phyloP scores from a whole-genome alignment of 2,329 filamentous ascomycete species.

The Cercospora zeae-maydis region DNA sequence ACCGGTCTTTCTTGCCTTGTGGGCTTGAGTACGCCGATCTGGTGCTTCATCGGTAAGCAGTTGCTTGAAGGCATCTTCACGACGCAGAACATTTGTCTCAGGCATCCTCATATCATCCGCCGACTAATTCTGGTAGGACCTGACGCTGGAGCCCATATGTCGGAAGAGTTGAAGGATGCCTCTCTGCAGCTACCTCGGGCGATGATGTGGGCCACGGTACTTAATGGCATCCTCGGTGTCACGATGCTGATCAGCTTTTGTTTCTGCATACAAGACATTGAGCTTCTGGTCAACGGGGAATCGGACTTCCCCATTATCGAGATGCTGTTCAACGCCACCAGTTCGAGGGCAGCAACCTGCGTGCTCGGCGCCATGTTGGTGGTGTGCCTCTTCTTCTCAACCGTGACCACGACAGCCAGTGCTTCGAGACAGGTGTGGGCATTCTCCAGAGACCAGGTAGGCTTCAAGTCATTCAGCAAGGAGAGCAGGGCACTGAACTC shows the following conservation, averaged over 20 bases:
- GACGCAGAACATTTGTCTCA: too few species aligned
- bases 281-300: slow-evolving; percentile 26
- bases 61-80: too few species aligned
- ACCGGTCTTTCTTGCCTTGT: slow-evolving; percentile 43
- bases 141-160: slow-evolving; percentile 10
- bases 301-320: slow-evolving; percentile 34
- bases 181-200: slow-evolving; percentile 43
- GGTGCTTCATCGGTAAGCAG: slow-evolving; percentile 30
- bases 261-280: slow-evolving; percentile 33
- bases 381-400: slow-evolving; percentile 35
- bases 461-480: background rate
- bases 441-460: slow-evolving; percentile 34
- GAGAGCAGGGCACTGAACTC: background rate
- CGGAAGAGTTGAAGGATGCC: slow-evolving; percentile 39
- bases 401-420: slow-evolving; percentile 36
- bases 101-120: too few species aligned
- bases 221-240: slow-evolving; percentile 36
- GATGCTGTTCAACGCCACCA: slow-evolving; percentile 32
- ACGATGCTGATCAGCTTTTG: slow-evolving; percentile 40
- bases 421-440: slow-evolving; percentile 37
- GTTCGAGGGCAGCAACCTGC: slow-evolving; percentile 31
- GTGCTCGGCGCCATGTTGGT: slow-evolving; percentile 34
- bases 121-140: slow-evolving; percentile 12
- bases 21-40: slow-evolving; percentile 41
- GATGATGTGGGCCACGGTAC: slow-evolving; percentile 43